Conservation (phyloP, 2,329 filamentous ascomycete species). For the Dactylellina cionopaga region DNA sequence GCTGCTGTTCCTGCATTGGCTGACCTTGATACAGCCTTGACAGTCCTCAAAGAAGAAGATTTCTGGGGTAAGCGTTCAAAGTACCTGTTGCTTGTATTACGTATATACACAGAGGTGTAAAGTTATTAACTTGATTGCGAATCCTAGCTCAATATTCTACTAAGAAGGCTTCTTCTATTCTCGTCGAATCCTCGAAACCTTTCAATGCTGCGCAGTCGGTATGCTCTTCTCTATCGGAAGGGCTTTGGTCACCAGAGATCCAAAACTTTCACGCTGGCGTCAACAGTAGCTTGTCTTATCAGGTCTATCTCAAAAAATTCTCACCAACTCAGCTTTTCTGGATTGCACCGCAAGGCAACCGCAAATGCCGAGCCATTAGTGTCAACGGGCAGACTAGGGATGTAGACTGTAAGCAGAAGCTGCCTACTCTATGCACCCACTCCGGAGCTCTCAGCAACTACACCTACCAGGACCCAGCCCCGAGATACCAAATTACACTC, state of each 20-base stretch:
- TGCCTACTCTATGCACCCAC: constrained; percentile 63
- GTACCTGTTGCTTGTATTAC: no score
- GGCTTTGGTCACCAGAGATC: constrained; percentile 16
- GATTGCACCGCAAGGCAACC: constrained; percentile 57
- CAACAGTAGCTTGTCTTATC: constrained; percentile 60
- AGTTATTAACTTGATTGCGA: neutral
- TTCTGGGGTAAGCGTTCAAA: constrained; percentile 10
- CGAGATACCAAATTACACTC: constrained; percentile 61
- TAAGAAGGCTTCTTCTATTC: constrained; percentile 8
- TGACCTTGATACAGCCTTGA: constrained; percentile 14
- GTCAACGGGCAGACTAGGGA: constrained; percentile 55
- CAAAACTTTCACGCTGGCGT: constrained; percentile 16
- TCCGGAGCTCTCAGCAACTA: constrained; percentile 62
- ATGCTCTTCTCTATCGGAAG: constrained; percentile 3
- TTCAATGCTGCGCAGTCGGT: neutral
- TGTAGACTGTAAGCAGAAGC: constrained; percentile 35
- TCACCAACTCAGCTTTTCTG: constrained; percentile 59
- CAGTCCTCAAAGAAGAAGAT: constrained; percentile 37
- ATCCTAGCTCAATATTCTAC: constrained; percentile 9
- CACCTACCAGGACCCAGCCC: constrained; percentile 58
- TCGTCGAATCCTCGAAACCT: neutral
- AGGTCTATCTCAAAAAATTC: constrained; percentile 54
- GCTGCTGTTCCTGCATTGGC: constrained; percentile 2
- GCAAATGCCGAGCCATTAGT: constrained; percentile 56
- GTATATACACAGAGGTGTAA: neutral